A percentile compares a stretch with the other conserved stretches of the same genome.
Evolutionary conservation across 2,329 filamentous ascomycete genomes (phyloP).

Genomic region (Geoglossum cookeanum): DNA sequence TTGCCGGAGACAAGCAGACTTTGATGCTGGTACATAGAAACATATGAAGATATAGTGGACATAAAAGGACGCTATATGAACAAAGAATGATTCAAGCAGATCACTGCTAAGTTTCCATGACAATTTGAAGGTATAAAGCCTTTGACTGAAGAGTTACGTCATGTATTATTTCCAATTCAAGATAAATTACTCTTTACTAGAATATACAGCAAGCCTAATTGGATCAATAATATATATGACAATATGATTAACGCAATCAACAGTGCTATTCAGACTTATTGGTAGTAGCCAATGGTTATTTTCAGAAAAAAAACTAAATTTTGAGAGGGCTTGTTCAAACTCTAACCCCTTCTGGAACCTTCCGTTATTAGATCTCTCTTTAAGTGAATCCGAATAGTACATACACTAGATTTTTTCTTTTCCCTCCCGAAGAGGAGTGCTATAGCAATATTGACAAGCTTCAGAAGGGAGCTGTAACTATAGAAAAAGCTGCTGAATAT

Average conservation of each 20-base stretch:
- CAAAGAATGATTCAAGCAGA: conserved; percentile 11
- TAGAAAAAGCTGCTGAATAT: too few species aligned
- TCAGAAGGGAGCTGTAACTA: too few species aligned
- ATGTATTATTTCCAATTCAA: conserved; percentile 11
- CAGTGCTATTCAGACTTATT: too few species aligned
- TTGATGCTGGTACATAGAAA: conserved; percentile 14
- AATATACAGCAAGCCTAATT: too few species aligned
- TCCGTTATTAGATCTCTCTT: background rate
- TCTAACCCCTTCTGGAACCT: background rate
- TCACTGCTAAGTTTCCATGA: conserved; percentile 13
- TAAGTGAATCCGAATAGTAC: too few species aligned
- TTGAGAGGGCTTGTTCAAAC: background rate
- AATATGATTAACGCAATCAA: too few species aligned
- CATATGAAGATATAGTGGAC: conserved; percentile 12
- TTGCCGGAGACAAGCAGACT: conserved; percentile 2
- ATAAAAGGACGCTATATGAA: conserved; percentile 11
- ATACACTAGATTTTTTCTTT: too few species aligned
- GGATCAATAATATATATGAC: too few species aligned
- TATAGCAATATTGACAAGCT: too few species aligned
- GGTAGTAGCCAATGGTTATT: background rate
- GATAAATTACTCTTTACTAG: too few species aligned
- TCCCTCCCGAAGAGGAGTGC: too few species aligned
- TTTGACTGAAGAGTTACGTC: conserved; percentile 12
- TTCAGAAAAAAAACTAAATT: background rate
- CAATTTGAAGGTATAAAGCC: conserved; percentile 13